phyloP scores from a whole-genome alignment of 495 filamentous ascomycete genomes.

The Saxispiralis lemnorum region DNA sequence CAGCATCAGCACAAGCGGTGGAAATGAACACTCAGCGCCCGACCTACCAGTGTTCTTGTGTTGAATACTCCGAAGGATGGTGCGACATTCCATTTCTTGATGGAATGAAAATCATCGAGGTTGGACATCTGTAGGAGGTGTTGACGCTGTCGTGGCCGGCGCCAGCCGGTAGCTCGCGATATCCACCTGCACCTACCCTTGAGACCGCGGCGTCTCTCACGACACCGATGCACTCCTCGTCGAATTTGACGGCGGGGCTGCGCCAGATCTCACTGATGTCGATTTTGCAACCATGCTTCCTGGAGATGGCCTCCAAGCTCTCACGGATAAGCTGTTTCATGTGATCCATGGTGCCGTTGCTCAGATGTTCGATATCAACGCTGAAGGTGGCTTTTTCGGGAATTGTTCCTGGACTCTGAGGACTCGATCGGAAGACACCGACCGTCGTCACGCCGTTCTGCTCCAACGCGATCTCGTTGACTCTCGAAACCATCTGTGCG shows the following conservation, averaged over 20 bases:
- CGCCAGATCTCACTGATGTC: slow-evolving; percentile 43
- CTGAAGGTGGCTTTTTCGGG: too few relatives aligned
- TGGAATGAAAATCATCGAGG: slow-evolving; percentile 52
- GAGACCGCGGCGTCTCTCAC: slow-evolving; percentile 44
- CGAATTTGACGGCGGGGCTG: slow-evolving; percentile 49
- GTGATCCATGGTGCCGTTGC: too few relatives aligned
- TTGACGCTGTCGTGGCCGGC: slow-evolving; percentile 49
- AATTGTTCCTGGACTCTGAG: too few relatives aligned
- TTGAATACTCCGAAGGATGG: slow-evolving; percentile 45
- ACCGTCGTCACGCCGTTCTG: background rate
- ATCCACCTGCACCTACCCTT: slow-evolving; percentile 19
- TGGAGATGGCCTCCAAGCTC: slow-evolving; percentile 26
- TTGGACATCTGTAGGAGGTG: slow-evolving; percentile 41
- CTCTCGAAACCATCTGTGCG: too few relatives aligned
- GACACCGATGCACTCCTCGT: slow-evolving; percentile 49
- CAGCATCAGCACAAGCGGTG: background rate
- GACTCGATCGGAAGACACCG: too few relatives aligned
- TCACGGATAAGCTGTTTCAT: slow-evolving; percentile 22
- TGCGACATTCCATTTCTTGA: slow-evolving; percentile 49
- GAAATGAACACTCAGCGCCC: background rate
- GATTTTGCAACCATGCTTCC: slow-evolving; percentile 28
- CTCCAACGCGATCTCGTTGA: slow-evolving; percentile 3
- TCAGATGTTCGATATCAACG: too few relatives aligned
- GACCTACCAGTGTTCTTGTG: slow-evolving; percentile 33
- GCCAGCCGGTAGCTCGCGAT: slow-evolving; percentile 31